phyloP scores from a whole-genome alignment of 2,329 filamentous ascomycete genomes.

The Verticillium klebahnii region DNA sequence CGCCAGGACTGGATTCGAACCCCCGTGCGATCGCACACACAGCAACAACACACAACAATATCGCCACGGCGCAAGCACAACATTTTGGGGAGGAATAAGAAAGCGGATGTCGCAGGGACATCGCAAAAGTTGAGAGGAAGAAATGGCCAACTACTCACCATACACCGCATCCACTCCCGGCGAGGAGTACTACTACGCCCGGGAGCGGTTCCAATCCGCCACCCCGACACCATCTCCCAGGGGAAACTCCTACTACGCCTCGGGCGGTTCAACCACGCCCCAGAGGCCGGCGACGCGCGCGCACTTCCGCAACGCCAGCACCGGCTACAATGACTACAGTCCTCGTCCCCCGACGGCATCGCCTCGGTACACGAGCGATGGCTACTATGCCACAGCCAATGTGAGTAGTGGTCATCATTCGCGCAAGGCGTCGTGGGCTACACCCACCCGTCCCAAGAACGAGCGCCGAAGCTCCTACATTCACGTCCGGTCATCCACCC shows the following conservation, averaged over 20 bases:
- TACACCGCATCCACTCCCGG: conserved; percentile 42
- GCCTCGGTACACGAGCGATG: conserved; percentile 57
- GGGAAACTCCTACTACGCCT: conserved; percentile 41
- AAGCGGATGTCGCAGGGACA: conserved; percentile 23
- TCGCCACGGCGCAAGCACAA: not conserved
- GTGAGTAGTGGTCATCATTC: conserved; percentile 51
- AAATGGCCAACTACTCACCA: conserved; percentile 33
- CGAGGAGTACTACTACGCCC: conserved; percentile 48
- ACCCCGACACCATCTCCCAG: conserved; percentile 55
- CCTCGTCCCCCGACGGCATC: conserved; percentile 48
- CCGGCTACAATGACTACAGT: conserved; percentile 34
- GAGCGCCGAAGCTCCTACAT: conserved; percentile 54
- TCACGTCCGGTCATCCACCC: conserved; percentile 54
- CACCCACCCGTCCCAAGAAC: conserved; percentile 38
- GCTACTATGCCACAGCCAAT: conserved; percentile 61
- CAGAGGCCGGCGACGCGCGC: conserved; percentile 52
- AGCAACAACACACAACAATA: conserved; percentile 9
- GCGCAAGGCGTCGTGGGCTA: conserved; percentile 44
- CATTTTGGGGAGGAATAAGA: conserved; percentile 3
- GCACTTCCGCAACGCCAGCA: conserved; percentile 41
- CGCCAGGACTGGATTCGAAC: conserved; percentile 17
- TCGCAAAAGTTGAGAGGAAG: conserved; percentile 29
- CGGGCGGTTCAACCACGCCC: conserved; percentile 31
- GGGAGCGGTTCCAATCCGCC: conserved; percentile 45
- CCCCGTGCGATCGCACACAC: not conserved